Conservation (phyloP, 2,329 filamentous ascomycete genomes). For the Fusarium sp. region DNA sequence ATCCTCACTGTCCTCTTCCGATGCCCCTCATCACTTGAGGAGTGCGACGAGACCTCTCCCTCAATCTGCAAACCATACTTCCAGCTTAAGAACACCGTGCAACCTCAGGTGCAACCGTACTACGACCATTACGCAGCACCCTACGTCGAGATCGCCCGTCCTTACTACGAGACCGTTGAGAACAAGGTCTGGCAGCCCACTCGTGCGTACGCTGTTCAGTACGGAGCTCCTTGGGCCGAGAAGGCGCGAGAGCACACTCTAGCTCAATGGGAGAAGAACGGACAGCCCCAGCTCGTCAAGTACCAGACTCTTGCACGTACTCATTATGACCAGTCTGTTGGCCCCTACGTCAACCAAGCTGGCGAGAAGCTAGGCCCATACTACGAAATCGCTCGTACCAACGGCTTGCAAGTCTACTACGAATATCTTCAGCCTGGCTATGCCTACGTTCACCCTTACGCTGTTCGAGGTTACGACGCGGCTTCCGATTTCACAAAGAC, state of each 20-base stretch:
- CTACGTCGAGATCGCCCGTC: conserved; percentile 80
- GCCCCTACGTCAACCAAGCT: conserved; percentile 77
- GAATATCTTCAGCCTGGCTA: conserved; percentile 82
- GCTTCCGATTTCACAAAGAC: conserved; percentile 74
- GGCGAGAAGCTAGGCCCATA: conserved; percentile 74
- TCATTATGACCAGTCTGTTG: conserved; percentile 77
- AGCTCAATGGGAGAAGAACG: conserved; percentile 81
- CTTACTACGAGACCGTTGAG: conserved; percentile 76
- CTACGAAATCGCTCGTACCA: conserved; percentile 73
- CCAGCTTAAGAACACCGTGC: conserved; percentile 69
- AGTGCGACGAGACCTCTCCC: conserved; percentile 76
- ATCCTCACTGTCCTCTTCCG: conserved; percentile 84
- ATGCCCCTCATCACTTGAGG: conserved; percentile 78
- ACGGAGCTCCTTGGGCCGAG: conserved; percentile 79
- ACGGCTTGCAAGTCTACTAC: conserved; percentile 75
- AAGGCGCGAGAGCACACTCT: conserved; percentile 74
- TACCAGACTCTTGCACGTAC: conserved; percentile 70
- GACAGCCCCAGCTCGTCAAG: conserved; percentile 78
- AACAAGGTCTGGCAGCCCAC: conserved; percentile 76
- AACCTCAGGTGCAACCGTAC: conserved; percentile 85
- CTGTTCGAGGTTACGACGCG: conserved; percentile 73
- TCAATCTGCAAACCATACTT: conserved; percentile 87
- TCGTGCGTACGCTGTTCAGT: conserved; percentile 73
- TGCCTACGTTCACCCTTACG: conserved; percentile 78
- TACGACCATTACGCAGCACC: conserved; percentile 86